Evolutionary conservation across 371 early-diverging fungal genomes (phyloP).

Genomic region (Rhizopus stolonifer): DNA sequence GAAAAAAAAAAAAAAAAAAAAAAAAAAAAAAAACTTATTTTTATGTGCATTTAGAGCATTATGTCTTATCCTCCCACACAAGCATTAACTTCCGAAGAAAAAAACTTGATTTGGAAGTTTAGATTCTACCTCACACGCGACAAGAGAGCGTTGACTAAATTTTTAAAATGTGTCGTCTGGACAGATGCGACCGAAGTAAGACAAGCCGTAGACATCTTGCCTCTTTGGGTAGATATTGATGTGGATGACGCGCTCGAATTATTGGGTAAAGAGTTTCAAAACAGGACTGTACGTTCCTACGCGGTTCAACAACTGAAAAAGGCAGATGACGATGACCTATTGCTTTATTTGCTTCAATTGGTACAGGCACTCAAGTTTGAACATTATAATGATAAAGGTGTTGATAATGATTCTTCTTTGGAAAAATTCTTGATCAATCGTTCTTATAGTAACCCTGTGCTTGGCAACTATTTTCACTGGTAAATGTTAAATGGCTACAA

Average conservation of each 20-base stretch:
- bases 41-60: slow-evolving; percentile 66
- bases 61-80: slow-evolving; percentile 90
- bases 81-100: slow-evolving; percentile 78
- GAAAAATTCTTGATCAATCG: slow-evolving; percentile 88
- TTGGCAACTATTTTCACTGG: slow-evolving; percentile 95
- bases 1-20: neutral
- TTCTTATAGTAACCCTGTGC: slow-evolving; percentile 70
- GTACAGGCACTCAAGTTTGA: slow-evolving; percentile 98
- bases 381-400: slow-evolving; percentile 44
- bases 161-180: slow-evolving; percentile 95
- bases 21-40: too few relatives aligned
- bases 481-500: slow-evolving; percentile 33
- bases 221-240: slow-evolving; percentile 88
- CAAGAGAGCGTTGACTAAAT: slow-evolving; percentile 93
- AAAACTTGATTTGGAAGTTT: slow-evolving; percentile 96
- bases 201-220: slow-evolving; percentile 87
- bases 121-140: slow-evolving; percentile 90
- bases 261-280: slow-evolving; percentile 84
- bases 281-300: slow-evolving; percentile 79
- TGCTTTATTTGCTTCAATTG: slow-evolving; percentile 89
- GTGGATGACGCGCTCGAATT: slow-evolving; percentile 95
- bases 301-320: slow-evolving; percentile 87
- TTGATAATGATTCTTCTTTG: slow-evolving; percentile 69
- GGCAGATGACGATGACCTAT: slow-evolving; percentile 92
- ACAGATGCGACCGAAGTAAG: slow-evolving; percentile 86